A percentile compares a stretch with the other conserved stretches of the same genome.
Evolutionary conservation across 2,329 filamentous ascomycete genomes (phyloP).

Genomic region (Clonostachys rosea): DNA sequence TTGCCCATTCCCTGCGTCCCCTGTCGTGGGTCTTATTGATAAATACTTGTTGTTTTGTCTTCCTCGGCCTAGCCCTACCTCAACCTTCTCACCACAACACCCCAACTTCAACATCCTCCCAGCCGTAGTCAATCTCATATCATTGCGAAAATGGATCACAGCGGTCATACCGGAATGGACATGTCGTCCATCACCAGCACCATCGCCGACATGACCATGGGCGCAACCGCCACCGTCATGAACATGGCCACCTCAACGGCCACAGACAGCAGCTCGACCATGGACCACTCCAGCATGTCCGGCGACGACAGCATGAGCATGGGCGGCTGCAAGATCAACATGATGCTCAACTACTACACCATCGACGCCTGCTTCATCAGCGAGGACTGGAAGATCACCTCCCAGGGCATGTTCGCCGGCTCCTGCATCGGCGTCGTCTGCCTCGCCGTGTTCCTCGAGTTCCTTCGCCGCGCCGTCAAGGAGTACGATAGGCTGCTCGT

Average conservation of each 20-base stretch:
- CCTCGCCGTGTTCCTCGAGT: slow-evolving; percentile 69
- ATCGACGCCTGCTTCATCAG: slow-evolving; percentile 71
- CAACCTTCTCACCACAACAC: slow-evolving; percentile 1
- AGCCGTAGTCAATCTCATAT: background rate
- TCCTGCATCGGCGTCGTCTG: slow-evolving; percentile 74
- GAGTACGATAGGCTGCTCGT: slow-evolving; percentile 69
- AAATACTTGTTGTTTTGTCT: too few relatives aligned
- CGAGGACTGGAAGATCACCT: slow-evolving; percentile 64
- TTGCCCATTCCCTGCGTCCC: too few relatives aligned
- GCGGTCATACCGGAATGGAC: slow-evolving; percentile 10
- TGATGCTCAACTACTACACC: slow-evolving; percentile 78
- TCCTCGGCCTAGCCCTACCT: too few relatives aligned
- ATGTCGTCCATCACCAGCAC: slow-evolving; percentile 11
- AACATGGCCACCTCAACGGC: background rate
- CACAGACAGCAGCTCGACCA: slow-evolving; percentile 4
- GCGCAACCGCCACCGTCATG: too few relatives aligned
- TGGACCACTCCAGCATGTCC: slow-evolving; percentile 29
- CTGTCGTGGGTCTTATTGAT: too few relatives aligned
- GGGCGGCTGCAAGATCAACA: slow-evolving; percentile 40
- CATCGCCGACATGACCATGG: too few relatives aligned
- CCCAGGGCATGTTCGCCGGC: slow-evolving; percentile 68
- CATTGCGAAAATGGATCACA: background rate
- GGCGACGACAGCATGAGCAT: slow-evolving; percentile 6
- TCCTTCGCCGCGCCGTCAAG: slow-evolving; percentile 63
- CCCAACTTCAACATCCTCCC: background rate